Conservation (phyloP, 257 asterid species). For the Capsicum rhomboideum region DNA sequence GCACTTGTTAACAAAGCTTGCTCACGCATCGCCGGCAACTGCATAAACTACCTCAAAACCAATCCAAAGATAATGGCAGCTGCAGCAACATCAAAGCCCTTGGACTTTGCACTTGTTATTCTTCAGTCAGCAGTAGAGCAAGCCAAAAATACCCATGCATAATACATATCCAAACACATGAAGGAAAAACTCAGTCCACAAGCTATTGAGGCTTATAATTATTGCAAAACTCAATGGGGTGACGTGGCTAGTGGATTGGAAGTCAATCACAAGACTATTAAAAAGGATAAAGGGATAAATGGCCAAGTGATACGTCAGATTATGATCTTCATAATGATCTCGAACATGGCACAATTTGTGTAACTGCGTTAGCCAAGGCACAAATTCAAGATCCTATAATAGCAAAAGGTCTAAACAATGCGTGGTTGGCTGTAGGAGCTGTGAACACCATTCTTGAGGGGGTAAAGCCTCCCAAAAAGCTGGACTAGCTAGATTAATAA, state of each 20-base stretch:
- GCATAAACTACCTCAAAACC: too few relatives aligned
- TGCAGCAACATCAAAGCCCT: not conserved
- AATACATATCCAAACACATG: not conserved
- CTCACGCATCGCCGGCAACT: too few relatives aligned
- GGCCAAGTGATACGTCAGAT: not conserved
- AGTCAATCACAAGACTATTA: not conserved
- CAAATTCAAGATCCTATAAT: not conserved
- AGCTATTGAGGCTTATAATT: not conserved
- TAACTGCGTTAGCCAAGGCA: not conserved
- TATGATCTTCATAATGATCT: not conserved
- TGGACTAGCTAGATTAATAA: not conserved
- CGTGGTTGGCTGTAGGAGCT: not conserved
- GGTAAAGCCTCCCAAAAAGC: not conserved
- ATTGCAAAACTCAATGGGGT: not conserved
- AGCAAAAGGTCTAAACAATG: not conserved
- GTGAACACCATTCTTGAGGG: not conserved
- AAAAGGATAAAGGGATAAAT: not conserved
- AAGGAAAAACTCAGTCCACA: not conserved
- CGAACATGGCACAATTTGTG: not conserved
- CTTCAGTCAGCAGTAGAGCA: not conserved
- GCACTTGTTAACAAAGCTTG: too few relatives aligned
- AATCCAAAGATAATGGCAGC: not conserved
- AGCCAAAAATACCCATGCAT: not conserved
- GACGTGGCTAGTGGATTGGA: not conserved
- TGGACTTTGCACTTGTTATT: not conserved